Evolutionary conservation across 345 rosid species (phyloP).

Genomic region (Geranium rotundifolium): DNA sequence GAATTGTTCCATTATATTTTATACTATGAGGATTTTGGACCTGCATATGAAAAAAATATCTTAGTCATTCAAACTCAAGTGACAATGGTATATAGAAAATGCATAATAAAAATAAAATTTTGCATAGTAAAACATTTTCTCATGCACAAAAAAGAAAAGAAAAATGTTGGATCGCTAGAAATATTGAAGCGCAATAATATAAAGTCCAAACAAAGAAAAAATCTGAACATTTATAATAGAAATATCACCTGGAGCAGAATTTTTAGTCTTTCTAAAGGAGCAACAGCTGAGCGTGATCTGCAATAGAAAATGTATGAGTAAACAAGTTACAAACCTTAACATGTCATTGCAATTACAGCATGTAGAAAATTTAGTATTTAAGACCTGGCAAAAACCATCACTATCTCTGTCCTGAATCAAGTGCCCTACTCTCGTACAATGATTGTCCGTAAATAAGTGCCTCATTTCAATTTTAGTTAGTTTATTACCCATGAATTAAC

Average conservation of each 20-base stretch:
- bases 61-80: constrained; percentile 3
- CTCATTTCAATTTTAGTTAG: too few relatives aligned
- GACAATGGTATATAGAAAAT: background rate
- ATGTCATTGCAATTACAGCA: background rate
- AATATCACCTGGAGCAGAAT: constrained; percentile 53
- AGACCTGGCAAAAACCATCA: background rate
- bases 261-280: constrained; percentile 66
- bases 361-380: background rate
- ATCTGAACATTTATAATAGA: background rate
- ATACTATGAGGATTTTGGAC: constrained; percentile 85
- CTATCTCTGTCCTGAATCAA: too few relatives aligned
- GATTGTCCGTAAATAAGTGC: too few relatives aligned
- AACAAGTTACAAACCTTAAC: background rate
- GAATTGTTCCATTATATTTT: constrained; percentile 75
- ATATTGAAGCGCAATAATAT: background rate
- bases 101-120: background rate
- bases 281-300: constrained; percentile 65
- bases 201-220: background rate
- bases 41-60: constrained; percentile 30
- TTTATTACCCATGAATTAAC: too few relatives aligned
- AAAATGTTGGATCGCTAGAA: background rate
- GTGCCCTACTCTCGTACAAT: too few relatives aligned
- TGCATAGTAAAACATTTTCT: background rate
- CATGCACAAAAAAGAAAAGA: constrained; percentile 8
- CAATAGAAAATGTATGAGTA: background rate